phyloP scores from a whole-genome alignment of 345 rosid species.

The Nephelium lappaceum region DNA sequence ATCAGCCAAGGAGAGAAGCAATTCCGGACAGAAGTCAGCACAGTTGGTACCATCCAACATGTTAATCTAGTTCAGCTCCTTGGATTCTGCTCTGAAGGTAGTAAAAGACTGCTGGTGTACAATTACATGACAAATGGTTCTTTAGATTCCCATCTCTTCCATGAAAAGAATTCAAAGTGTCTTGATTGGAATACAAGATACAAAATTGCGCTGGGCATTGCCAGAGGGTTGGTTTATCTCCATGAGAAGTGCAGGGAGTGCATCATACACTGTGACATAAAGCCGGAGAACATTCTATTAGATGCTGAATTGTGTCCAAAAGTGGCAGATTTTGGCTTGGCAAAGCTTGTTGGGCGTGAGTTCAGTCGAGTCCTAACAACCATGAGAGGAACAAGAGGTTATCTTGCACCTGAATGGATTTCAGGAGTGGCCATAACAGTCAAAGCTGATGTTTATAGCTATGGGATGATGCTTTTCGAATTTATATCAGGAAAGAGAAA shows the following conservation, averaged over 20 bases:
- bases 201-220: conserved; percentile 68
- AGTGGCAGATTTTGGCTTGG: conserved; percentile 77
- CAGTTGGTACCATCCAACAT: conserved; percentile 79
- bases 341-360: conserved; percentile 82
- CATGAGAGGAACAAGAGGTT: conserved; percentile 86
- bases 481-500: conserved; percentile 79
- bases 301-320: conserved; percentile 34
- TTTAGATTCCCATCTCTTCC: conserved; percentile 15
- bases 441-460: conserved; percentile 90
- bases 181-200: conserved; percentile 68
- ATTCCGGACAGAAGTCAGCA: conserved; percentile 76
- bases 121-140: conserved; percentile 28
- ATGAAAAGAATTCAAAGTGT: conserved; percentile 1
- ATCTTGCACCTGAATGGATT: conserved; percentile 46
- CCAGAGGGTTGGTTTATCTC: conserved; percentile 73
- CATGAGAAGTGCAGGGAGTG: conserved; percentile 17
- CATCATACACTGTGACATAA: conserved; percentile 55
- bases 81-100: conserved; percentile 79
- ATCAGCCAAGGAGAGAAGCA: conserved; percentile 87
- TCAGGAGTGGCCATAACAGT: conserved; percentile 82
- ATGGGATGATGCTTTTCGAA: conserved; percentile 89
- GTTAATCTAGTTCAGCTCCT: conserved; percentile 80
- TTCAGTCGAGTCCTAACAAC: conserved; percentile 85
- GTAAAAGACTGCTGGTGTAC: conserved; percentile 27
- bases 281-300: conserved; percentile 83